Percentiles rank a stretch among this genome's conserved stretches.
phyloP scores from a whole-genome alignment of 164 flowering plant genomes.

The Sextonia rubra region DNA sequence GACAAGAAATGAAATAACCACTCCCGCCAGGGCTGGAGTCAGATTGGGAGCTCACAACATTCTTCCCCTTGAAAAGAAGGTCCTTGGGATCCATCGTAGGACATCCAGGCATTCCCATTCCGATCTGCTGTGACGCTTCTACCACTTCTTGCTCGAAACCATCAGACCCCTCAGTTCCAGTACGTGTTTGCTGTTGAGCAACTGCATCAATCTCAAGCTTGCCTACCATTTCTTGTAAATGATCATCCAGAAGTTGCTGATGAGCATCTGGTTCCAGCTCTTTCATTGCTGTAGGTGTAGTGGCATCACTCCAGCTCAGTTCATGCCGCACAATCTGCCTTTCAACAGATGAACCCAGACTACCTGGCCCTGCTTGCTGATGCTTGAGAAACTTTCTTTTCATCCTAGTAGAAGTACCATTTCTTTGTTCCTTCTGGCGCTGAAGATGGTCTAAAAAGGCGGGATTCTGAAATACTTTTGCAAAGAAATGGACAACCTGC shows the following conservation, averaged over 20 bases:
- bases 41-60: slow-evolving; percentile 18
- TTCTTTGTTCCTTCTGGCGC: slow-evolving; percentile 36
- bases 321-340: slow-evolving; percentile 41
- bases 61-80: slow-evolving; percentile 32
- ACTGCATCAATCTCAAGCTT: slow-evolving; percentile 20
- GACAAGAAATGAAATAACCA: slow-evolving; percentile 37
- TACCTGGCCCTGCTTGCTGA: slow-evolving; percentile 20
- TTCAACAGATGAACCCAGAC: slow-evolving; percentile 23
- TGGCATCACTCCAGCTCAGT: slow-evolving; percentile 16
- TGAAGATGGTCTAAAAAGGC: slow-evolving; percentile 44
- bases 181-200: slow-evolving; percentile 20
- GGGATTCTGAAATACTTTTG: slow-evolving; percentile 67
- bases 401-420: slow-evolving; percentile 36
- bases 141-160: slow-evolving; percentile 26
- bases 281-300: slow-evolving; percentile 9
- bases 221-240: slow-evolving; percentile 28
- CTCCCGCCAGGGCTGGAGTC: slow-evolving; percentile 13
- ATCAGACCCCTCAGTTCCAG: slow-evolving; percentile 19
- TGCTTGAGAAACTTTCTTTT: slow-evolving; percentile 58
- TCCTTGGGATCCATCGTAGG: slow-evolving; percentile 17
- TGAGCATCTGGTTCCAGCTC: slow-evolving; percentile 17
- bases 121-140: slow-evolving; percentile 15
- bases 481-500: slow-evolving; percentile 74
- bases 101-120: slow-evolving; percentile 17
- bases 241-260: slow-evolving; percentile 21